phyloP scores from a whole-genome alignment of 345 rosid species.

The Eucalyptus grandis region DNA sequence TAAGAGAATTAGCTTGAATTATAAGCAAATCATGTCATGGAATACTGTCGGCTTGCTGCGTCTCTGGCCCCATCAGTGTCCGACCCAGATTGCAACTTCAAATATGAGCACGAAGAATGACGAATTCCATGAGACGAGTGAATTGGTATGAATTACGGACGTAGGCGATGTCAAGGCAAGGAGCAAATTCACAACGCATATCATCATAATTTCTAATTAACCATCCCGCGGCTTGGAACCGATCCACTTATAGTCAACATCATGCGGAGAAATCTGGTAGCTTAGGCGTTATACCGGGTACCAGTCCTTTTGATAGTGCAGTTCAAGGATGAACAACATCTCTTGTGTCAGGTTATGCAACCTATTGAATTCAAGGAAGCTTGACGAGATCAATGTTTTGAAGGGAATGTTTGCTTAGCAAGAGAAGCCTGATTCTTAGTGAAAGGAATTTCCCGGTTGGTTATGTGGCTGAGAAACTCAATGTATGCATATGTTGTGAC shows the following conservation, averaged over 20 bases:
- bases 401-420: not conserved
- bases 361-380: conserved; percentile 58
- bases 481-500: no score
- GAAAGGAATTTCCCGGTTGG: rapidly evolving
- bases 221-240: conserved; percentile 33
- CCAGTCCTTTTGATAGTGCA: conserved; percentile 44
- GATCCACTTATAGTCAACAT: conserved; percentile 52
- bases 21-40: not conserved
- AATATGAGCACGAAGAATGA: not conserved
- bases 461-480: no score
- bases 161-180: not conserved
- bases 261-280: conserved; percentile 68
- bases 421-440: no score
- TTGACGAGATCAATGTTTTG: conserved; percentile 60
- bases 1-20: not conserved
- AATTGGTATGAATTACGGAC: not conserved
- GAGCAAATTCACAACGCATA: no score
- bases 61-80: not conserved
- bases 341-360: conserved; percentile 67
- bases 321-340: conserved; percentile 42
- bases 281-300: conserved; percentile 48
- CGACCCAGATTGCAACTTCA: not conserved
- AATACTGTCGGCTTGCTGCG: not conserved
- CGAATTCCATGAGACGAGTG: not conserved
- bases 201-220: not conserved